phyloP scores from a whole-genome alignment of 2,329 filamentous ascomycete genomes.

The Colletotrichum camelliae region DNA sequence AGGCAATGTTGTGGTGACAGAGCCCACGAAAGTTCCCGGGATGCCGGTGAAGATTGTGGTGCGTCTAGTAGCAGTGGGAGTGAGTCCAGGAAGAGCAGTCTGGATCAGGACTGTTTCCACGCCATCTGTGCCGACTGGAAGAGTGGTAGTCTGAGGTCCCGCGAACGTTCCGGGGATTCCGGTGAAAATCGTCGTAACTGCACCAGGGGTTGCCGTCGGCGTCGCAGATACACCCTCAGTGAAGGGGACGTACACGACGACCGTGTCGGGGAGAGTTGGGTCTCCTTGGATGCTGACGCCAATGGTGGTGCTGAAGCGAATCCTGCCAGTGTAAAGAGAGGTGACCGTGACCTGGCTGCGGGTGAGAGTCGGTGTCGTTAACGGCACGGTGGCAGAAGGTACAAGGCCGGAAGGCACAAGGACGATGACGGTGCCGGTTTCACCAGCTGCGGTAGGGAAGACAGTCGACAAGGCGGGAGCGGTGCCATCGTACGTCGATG shows the following conservation, averaged over 20 bases:
- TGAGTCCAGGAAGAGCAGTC: background rate
- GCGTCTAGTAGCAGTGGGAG: background rate
- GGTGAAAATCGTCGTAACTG: background rate
- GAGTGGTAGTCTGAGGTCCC: background rate
- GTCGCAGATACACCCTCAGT: background rate
- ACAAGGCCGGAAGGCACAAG: background rate
- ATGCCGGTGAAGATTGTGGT: background rate
- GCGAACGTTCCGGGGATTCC: background rate
- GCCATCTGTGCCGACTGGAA: background rate
- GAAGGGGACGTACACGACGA: background rate
- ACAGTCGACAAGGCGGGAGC: background rate
- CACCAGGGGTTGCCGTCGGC: background rate
- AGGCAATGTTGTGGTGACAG: background rate
- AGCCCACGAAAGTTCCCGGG: background rate
- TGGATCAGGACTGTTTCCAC: background rate
- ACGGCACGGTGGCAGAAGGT: background rate
- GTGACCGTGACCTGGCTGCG: background rate
- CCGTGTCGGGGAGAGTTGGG: background rate
- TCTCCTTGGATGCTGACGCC: background rate
- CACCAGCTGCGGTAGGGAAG: background rate
- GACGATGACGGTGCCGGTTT: background rate
- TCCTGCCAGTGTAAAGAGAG: background rate
- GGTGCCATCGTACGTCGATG: background rate
- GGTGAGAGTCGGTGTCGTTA: background rate
- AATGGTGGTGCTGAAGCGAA: background rate